A percentile compares a stretch with the other conserved stretches of the same genome.
These are phyloP conservation scores for Aurifilum marmelostoma DNA, from an alignment of 2,329 filamentous ascomycete genomes.

Conservation along the genomic window DNA sequence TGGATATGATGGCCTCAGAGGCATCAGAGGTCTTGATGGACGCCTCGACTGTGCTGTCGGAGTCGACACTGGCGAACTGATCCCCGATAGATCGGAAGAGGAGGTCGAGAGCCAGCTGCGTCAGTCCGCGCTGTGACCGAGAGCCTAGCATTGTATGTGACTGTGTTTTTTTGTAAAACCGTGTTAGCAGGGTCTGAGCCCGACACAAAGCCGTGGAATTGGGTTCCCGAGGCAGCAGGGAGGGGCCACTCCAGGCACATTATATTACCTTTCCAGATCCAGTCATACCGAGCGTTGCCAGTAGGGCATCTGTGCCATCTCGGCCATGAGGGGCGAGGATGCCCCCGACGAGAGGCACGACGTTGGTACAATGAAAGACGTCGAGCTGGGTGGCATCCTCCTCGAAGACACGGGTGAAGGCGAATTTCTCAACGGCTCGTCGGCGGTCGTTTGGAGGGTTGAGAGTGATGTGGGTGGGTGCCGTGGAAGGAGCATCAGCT, in stretches of 20 bases:
- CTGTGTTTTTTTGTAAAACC: slow-evolving; percentile 49
- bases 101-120: slow-evolving; percentile 87
- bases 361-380: slow-evolving; percentile 78
- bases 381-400: slow-evolving; percentile 84
- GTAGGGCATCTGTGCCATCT: slow-evolving; percentile 83
- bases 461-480: slow-evolving; percentile 72
- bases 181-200: background rate
- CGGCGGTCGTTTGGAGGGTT: slow-evolving; percentile 85
- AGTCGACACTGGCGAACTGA: slow-evolving; percentile 66
- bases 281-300: slow-evolving; percentile 92
- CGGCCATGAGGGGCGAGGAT: slow-evolving; percentile 74
- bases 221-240: background rate
- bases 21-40: slow-evolving; percentile 77
- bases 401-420: slow-evolving; percentile 91
- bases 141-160: slow-evolving; percentile 95
- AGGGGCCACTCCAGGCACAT: slow-evolving; percentile 10
- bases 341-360: slow-evolving; percentile 76
- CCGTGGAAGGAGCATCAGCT: slow-evolving; percentile 38
- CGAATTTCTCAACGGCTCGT: slow-evolving; percentile 89
- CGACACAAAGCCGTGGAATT: background rate
- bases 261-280: slow-evolving; percentile 86
- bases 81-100: slow-evolving; percentile 80
- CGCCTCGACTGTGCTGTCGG: slow-evolving; percentile 65
- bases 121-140: slow-evolving; percentile 81
- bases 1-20: slow-evolving; percentile 77